Base-by-base conservation (phyloP, 78 protist species). In the Tieghemostelium lacteum region DNA sequence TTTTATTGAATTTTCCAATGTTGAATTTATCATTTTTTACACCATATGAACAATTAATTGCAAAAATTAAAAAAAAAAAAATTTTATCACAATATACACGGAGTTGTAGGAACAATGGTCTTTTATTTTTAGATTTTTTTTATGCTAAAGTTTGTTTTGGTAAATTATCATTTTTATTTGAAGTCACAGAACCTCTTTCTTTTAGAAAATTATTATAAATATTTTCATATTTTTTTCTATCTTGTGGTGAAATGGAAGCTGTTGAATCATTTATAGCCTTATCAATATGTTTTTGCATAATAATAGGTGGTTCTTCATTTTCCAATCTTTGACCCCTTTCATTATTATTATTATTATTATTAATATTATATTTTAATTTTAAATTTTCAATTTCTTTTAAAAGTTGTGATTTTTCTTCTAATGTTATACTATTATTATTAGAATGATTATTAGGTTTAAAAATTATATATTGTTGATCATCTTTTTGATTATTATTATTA, bases 91-190 rank as follows among this genome's bases (percentile, higher is more conserved):
- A n/a, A n/a, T n/a, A n/a, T n/a, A n/a, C n/a, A n/a, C n/a, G n/a
- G n/a, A n/a, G n/a, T n/a, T n/a, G n/a, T n/a, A n/a, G n/a, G n/a
- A n/a, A n/a, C n/a, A n/a, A n/a, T n/a, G n/a, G n/a, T n/a, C n/a
- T n/a, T n/a, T n/a, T 45, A 45, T 10, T 45, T 45, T 45, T 45
- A 14, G 52, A 20, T 65, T 65, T 29, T 67, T 42, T 29, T 65
- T 77, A 77, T 2, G 88, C 88, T 3, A 77, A 36, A 14, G 88
- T 77, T 77, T 77, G 88, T 77, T 77, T 77, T 39, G 75, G 75
- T 20, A 37, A n/a, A 12, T 75, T 75, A 31, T 77, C 88, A 54
- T 77, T 77, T 20, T 77, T 77, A 8, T 29, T 29, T 28, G 75
- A 65, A 5, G 75, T 55, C 2, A 78, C 75, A 20, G 75, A 66